A percentile compares a stretch with the other conserved stretches of the same genome.
phyloP scores from a whole-genome alignment of 1,139 yeast species.

The Candida anutae region DNA sequence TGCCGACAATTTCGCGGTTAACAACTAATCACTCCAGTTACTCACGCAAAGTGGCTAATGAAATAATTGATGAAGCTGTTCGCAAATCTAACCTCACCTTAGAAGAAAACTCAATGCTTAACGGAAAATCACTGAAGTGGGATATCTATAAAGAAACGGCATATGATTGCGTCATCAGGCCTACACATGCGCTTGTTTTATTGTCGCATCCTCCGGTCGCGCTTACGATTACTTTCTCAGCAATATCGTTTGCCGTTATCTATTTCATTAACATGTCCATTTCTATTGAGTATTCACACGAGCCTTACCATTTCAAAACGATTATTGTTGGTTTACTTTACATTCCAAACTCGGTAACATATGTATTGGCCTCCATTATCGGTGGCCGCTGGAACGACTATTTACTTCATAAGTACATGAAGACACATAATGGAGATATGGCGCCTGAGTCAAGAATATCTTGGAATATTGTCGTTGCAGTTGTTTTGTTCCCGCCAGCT shows the following conservation, averaged over 20 bases:
- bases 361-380: slow-evolving; percentile 60
- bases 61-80: slow-evolving; percentile 17
- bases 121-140: slow-evolving; percentile 4
- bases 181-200: slow-evolving; percentile 46
- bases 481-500: slow-evolving; percentile 54
- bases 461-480: slow-evolving; percentile 64
- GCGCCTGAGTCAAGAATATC: slow-evolving; percentile 77
- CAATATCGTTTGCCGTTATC: slow-evolving; percentile 59
- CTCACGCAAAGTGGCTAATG: slow-evolving; percentile 21
- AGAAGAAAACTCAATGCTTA: no score
- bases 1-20: slow-evolving; percentile 30
- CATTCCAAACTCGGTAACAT: slow-evolving; percentile 77
- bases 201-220: slow-evolving; percentile 67
- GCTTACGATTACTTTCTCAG: slow-evolving; percentile 56
- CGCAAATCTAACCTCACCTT: slow-evolving; percentile 10
- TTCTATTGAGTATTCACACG: slow-evolving; percentile 50
- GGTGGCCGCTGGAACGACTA: slow-evolving; percentile 80
- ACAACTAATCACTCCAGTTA: slow-evolving; percentile 29
- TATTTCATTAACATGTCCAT: slow-evolving; percentile 73
- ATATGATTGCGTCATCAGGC: slow-evolving; percentile 37
- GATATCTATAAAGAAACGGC: slow-evolving; percentile 9
- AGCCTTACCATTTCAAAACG: slow-evolving; percentile 64
- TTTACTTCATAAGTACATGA: slow-evolving; percentile 46
- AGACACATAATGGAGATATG: slow-evolving; percentile 51
- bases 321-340: slow-evolving; percentile 68